Evolutionary conservation across 108 stramenopile genomes (phyloP).

Genomic region (Aureococcus anophagefferens): DNA sequence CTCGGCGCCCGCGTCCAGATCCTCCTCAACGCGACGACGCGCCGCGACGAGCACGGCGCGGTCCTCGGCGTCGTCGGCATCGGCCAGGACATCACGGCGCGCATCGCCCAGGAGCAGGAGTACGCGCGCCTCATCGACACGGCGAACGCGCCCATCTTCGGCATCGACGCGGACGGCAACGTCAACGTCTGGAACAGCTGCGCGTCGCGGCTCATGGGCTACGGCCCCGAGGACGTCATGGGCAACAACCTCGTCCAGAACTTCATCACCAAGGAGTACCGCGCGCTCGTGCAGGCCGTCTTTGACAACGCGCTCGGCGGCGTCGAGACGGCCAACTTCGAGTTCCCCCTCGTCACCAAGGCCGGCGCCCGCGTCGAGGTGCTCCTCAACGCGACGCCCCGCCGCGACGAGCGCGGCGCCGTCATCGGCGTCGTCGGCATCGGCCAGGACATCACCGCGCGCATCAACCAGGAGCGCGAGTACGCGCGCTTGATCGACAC

Average conservation of each 20-base stretch:
- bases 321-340: slow-evolving; percentile 3
- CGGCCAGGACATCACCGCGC: slow-evolving; percentile 13
- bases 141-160: slow-evolving; percentile 18
- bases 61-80: slow-evolving; percentile 61
- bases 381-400: slow-evolving; percentile 9
- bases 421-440: slow-evolving; percentile 18
- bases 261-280: slow-evolving; percentile 10
- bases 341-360: slow-evolving; percentile 11
- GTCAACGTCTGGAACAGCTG: slow-evolving; percentile 14
- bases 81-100: slow-evolving; percentile 52
- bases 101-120: slow-evolving; percentile 29
- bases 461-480: neutral
- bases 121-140: slow-evolving; percentile 11
- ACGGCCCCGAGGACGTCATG: slow-evolving; percentile 15
- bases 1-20: slow-evolving; percentile 30
- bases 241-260: slow-evolving; percentile 20
- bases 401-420: slow-evolving; percentile 4
- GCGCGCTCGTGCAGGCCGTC: neutral
- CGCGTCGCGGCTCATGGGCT: slow-evolving; percentile 12
- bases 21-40: slow-evolving; percentile 32
- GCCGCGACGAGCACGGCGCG: neutral
- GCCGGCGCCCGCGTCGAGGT: slow-evolving; percentile 7
- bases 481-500: slow-evolving; percentile 1
- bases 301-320: neutral
- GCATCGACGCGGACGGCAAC: slow-evolving; percentile 6